Percentiles rank a stretch among this genome's conserved stretches.
These are phyloP conservation scores for Beta corolliflora DNA, from an alignment of 179 eudicot species.

Conservation along the genomic window DNA sequence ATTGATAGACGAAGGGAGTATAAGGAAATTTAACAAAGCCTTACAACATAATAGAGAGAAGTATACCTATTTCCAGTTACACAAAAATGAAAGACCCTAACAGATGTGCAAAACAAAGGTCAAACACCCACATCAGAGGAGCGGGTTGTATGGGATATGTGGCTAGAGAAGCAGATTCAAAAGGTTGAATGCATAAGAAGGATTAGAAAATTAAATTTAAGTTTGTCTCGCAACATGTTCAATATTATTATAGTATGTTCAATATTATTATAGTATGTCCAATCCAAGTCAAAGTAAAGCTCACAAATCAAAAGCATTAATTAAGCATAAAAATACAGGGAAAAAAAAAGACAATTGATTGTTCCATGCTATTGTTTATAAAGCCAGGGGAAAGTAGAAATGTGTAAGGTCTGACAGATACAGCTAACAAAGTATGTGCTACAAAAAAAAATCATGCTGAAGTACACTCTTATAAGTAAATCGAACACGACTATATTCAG, in stretches of 20 bases:
- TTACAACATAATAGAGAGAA: neutral
- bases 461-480: neutral
- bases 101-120: neutral
- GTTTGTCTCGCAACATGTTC: neutral
- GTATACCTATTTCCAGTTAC: neutral
- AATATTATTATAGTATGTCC: neutral
- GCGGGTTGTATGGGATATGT: neutral
- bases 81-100: neutral
- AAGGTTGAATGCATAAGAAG: neutral
- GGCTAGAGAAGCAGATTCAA: neutral
- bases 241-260: neutral
- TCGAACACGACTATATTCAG: neutral
- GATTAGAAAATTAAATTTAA: neutral
- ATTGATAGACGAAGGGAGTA: too few relatives aligned
- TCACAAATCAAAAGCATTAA: neutral
- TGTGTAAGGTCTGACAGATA: neutral
- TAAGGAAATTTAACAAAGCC: too few relatives aligned
- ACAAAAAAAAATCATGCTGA: neutral
- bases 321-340: neutral
- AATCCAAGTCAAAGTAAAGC: neutral
- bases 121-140: neutral
- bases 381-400: neutral
- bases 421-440: neutral
- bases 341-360: neutral
- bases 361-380: neutral